Percentiles rank a stretch among this genome's conserved stretches.
These are phyloP conservation scores for Kwoniella sp. DNA, from an alignment of 768 basidiomycete genomes.

Conservation along the genomic window DNA sequence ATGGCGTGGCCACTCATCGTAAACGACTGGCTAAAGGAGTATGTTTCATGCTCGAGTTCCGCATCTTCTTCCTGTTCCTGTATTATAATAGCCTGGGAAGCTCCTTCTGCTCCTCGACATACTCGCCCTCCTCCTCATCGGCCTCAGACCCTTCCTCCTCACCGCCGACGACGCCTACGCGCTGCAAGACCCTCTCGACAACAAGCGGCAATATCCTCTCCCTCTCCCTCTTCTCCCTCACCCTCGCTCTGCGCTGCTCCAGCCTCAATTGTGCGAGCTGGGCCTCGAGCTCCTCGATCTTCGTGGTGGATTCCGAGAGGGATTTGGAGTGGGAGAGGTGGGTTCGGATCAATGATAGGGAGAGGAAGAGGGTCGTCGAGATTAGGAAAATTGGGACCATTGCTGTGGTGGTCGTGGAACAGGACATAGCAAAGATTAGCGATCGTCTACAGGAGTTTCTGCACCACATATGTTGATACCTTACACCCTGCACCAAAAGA, in stretches of 20 bases:
- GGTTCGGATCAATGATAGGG: conserved; percentile 51
- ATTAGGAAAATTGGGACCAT: conserved; percentile 50
- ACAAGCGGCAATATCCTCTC: conserved; percentile 48
- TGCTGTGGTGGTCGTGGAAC: conserved; percentile 21
- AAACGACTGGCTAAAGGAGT: not conserved
- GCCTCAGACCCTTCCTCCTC: conserved; percentile 24
- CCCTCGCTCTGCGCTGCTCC: conserved; percentile 25
- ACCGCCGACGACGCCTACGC: conserved; percentile 38
- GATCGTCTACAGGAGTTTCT: too few relatives aligned
- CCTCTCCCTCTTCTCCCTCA: conserved; percentile 41
- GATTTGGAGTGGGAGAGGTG: conserved; percentile 51
- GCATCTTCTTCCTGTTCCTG: too few relatives aligned
- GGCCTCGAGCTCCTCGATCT: conserved; percentile 48
- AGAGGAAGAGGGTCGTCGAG: conserved; percentile 50
- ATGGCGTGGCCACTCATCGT: not conserved
- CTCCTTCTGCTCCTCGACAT: conserved; percentile 10
- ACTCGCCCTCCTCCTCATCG: conserved; percentile 12
- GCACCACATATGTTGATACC: not conserved
- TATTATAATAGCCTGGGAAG: conserved; percentile 21
- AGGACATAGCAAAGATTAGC: not conserved
- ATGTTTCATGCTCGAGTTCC: not conserved
- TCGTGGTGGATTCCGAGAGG: conserved; percentile 37
- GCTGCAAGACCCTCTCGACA: conserved; percentile 48
- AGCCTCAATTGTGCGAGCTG: conserved; percentile 35
- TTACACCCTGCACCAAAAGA: not conserved